Conservation (phyloP, 192 early-diverging fungal species). For the Diversispora eburnea region DNA sequence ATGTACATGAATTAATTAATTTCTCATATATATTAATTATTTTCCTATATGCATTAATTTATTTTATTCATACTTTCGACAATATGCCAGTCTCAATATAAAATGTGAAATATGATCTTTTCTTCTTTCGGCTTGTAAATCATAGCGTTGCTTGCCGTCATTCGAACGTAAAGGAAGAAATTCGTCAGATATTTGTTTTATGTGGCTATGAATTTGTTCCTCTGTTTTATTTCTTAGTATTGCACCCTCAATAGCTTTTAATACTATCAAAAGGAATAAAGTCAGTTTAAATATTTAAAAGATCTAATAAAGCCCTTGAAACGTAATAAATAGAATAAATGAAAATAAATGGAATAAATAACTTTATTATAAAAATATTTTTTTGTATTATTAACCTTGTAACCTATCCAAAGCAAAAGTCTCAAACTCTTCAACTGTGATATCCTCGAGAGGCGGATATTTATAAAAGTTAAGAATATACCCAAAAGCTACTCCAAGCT, state of each 20-base stretch:
- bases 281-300: too few species aligned
- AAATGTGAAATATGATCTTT: constrained; percentile 84
- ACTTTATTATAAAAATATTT: background rate
- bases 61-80: constrained; percentile 45
- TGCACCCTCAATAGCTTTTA: constrained; percentile 80
- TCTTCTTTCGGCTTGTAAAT: constrained; percentile 52
- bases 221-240: constrained; percentile 64
- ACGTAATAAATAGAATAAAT: too few species aligned
- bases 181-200: constrained; percentile 49
- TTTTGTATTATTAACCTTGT: constrained; percentile 40
- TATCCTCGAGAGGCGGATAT: constrained; percentile 57
- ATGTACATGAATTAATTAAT: constrained; percentile 15
- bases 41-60: background rate
- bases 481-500: too few species aligned
- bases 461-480: constrained; percentile 63
- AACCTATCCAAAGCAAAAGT: constrained; percentile 69
- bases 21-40: too few species aligned
- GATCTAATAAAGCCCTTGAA: too few species aligned
- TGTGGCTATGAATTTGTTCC: constrained; percentile 52
- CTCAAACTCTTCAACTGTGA: constrained; percentile 74
- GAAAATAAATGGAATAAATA: background rate
- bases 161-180: constrained; percentile 65
- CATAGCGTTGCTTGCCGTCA: constrained; percentile 34
- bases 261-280: constrained; percentile 45
- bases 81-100: constrained; percentile 74